These are phyloP conservation scores for Kodamaea kaohsiungensis DNA, from an alignment of 805 yeast species.

Conservation along the genomic window DNA sequence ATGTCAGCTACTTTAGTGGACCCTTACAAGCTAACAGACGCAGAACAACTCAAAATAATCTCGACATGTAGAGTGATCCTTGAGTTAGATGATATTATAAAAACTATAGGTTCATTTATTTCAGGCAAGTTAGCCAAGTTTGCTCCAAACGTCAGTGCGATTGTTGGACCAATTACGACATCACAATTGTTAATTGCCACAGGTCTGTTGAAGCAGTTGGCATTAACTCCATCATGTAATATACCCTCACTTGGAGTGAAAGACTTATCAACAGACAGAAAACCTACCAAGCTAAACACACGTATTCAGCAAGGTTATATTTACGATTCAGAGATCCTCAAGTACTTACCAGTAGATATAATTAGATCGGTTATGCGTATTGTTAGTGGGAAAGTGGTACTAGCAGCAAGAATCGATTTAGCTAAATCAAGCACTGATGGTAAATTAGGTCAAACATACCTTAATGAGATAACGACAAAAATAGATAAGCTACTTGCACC, in stretches of 20 bases:
- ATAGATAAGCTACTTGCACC: constrained; percentile 75
- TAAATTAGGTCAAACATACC: constrained; percentile 57
- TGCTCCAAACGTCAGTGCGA: constrained; percentile 79
- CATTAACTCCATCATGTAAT: constrained; percentile 79
- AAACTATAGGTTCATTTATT: constrained; percentile 52
- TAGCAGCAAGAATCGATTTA: constrained; percentile 83
- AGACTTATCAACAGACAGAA: constrained; percentile 34
- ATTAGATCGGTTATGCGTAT: constrained; percentile 75
- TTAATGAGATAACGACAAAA: constrained; percentile 58
- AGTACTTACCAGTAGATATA: constrained; percentile 55
- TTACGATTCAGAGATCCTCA: constrained; percentile 60
- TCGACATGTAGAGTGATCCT: constrained; percentile 51
- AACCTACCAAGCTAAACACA: constrained; percentile 32
- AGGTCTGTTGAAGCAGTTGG: constrained; percentile 69
- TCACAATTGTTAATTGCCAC: constrained; percentile 68
- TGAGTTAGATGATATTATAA: constrained; percentile 44
- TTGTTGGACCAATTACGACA: constrained; percentile 72
- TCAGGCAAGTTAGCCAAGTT: constrained; percentile 54
- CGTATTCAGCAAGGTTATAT: constrained; percentile 65
- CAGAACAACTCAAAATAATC: constrained; percentile 38
- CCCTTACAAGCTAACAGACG: constrained; percentile 15
- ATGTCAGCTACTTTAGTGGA: constrained; percentile 59
- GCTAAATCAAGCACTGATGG: constrained; percentile 47
- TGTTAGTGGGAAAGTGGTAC: constrained; percentile 71
- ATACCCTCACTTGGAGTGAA: constrained; percentile 71